Evolutionary conservation across 2,329 filamentous ascomycete species (phyloP), one percentile per base, ranked within the genome.

Genomic region (Blastomyces gilchristii): DNA sequence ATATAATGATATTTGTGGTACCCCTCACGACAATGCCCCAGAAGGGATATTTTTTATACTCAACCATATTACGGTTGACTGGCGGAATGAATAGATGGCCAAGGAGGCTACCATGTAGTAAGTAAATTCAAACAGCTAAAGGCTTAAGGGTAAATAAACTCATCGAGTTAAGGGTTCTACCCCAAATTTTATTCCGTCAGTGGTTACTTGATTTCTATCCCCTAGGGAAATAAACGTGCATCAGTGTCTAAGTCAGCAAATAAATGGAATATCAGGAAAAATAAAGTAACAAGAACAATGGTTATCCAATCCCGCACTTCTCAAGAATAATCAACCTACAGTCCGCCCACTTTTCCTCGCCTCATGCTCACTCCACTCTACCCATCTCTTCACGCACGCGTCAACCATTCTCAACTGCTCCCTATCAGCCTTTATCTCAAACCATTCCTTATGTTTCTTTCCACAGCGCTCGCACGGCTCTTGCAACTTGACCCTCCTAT

Each of bases 391-490:
- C 50, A 96, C 86, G 64, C 91, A 85, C 67, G 89, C 85, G 75
- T 90, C 87, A 11, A 90, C 83, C 34, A 71, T 81, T 65, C 81
- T 84, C 2, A 97, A 81, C 0, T 87, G 89, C 37, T 87, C 82
- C 67, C 86, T 83, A 28, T 80, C 87, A 0, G 90, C 89, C 65
- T 90, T 85, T 0, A 97, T 86, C 76, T 95, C 89, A 73, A 99
- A 99, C 93, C 93, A 99, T 77, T 99, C 94, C 61, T 87, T 81
- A 75, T 99, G 94, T 69, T 91, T 87, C 71, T 86, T 87, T 1
- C 91, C 91, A 72, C 94, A 99, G 0, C 85, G 83, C 4, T 81
- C 80, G 70, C 94, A 99, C 61, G 83, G 83, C 22, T 73, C 85
- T 76, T 62, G 77, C 75, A 69, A 81, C 78, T 81, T 85, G 64